Base-by-base conservation (phyloP, 2,329 filamentous ascomycete genomes). In the Zymoseptoria crescenta region DNA sequence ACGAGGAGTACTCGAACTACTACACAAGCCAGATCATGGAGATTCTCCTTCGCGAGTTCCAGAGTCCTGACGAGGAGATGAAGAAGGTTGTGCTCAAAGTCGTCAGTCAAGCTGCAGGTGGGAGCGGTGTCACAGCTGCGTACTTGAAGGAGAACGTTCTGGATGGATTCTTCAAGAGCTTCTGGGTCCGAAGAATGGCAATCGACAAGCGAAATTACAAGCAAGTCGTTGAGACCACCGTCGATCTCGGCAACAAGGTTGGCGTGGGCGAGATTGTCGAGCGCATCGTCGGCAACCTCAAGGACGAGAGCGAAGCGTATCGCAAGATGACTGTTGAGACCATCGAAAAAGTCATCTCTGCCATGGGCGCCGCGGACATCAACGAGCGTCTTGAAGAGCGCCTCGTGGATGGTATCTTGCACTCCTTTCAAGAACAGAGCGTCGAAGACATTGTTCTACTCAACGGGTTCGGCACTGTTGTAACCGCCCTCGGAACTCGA, bases 11-110 rank as follows among this genome's bases (percentile, higher is more conserved):
- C 74, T 93, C 94, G 75, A 97, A 96, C 73, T 99, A 99, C 77
- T 99, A 99, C 72, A 97, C 94, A 8, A 90, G 87, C 66, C 92
- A 99, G 74, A 96, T 99, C 69, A 97, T 99, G 93, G 94, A 97
- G 74, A 97, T 97, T 69, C 79, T 99, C 13, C 84, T 97, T 29
- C 86, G 94, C 69, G 94, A 99, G 72, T 99, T 99, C 70, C 89
- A 91, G 6, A 96, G 93, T 0, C 94, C 94, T 0, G 94, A 99
- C 66, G 94, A 99, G 75, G 94, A 99, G 75, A 99, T 99, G 94
- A 99, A 97, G 78, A 99, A 99, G 79, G 94, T 99, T 1, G 94
- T 99, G 7, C 79, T 99, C 59, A 97, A 97, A 76, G 94, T 99
- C 28, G 86, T 99, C 16, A 96, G 92, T 19, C 94, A 99, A 72